These are phyloP conservation scores for Phytopythium vexans DNA, from an alignment of 352 stramenopile genomes.

Conservation along the genomic window DNA sequence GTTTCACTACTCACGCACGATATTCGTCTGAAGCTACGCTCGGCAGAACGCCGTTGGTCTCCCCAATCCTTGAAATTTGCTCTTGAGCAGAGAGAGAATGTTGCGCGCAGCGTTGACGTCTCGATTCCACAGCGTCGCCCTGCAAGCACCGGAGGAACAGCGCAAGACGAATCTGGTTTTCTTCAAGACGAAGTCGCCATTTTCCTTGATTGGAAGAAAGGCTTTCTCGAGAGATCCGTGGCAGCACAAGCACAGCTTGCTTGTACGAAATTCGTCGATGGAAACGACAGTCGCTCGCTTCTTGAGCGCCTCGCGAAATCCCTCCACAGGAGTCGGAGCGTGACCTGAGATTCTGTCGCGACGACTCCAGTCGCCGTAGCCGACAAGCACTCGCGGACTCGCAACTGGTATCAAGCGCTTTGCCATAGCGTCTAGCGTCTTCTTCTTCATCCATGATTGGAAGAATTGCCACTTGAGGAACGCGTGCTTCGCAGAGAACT, in stretches of 20 bases:
- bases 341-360: neutral
- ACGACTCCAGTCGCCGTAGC: neutral
- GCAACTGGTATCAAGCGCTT: neutral
- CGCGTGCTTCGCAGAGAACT: neutral
- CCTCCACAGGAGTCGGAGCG: neutral
- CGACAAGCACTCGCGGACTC: neutral
- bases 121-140: neutral
- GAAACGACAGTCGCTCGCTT: neutral
- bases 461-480: slow-evolving; percentile 5
- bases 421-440: neutral
- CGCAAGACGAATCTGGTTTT: neutral
- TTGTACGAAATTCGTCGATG: neutral
- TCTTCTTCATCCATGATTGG: neutral
- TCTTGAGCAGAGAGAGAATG: neutral
- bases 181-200: neutral
- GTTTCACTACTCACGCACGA: too few relatives aligned
- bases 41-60: neutral
- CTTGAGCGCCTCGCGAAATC: neutral
- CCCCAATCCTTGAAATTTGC: neutral
- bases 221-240: neutral
- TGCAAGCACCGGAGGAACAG: neutral
- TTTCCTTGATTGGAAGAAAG: neutral
- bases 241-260: neutral
- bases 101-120: neutral
- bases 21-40: neutral